Evolutionary conservation across 768 basidiomycete species (phyloP).

Genomic region (Suillus tomentosus): DNA sequence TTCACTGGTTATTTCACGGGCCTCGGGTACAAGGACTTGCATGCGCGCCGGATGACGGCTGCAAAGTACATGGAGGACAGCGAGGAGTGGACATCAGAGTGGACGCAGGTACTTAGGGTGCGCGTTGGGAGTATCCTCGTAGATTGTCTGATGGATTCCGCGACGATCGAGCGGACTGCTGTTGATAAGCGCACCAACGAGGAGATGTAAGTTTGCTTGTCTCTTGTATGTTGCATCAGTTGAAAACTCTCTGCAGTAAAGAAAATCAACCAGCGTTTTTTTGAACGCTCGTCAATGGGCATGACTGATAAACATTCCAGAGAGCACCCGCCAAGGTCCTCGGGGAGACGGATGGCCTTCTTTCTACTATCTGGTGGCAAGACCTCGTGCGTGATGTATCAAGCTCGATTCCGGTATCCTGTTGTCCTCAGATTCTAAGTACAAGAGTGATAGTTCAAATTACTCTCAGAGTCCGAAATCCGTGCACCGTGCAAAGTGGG

Average conservation of each 20-base stretch:
- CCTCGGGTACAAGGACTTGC: constrained; percentile 60
- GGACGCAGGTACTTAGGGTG: constrained; percentile 78
- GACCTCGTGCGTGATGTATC: constrained; percentile 44
- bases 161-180: constrained; percentile 67
- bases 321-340: constrained; percentile 41
- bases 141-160: constrained; percentile 81
- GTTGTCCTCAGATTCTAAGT: neutral
- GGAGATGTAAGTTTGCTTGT: constrained; percentile 49
- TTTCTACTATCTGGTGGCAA: constrained; percentile 39
- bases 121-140: constrained; percentile 83
- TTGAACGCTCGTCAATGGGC: neutral
- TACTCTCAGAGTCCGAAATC: constrained; percentile 36
- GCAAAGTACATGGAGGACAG: constrained; percentile 64
- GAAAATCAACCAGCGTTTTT: constrained; percentile 90
- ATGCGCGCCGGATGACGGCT: constrained; percentile 65
- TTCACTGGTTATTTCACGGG: constrained; percentile 54
- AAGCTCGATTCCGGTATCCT: constrained; percentile 5
- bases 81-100: constrained; percentile 76
- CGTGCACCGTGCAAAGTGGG: constrained; percentile 39
- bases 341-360: constrained; percentile 21
- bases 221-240: constrained; percentile 5
- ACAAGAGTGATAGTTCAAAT: constrained; percentile 25
- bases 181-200: constrained; percentile 61
- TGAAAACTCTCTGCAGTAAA: constrained; percentile 41
- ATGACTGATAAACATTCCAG: constrained; percentile 23